phyloP scores from a whole-genome alignment of 2,329 filamentous ascomycete genomes.

The Fusarium chaquense region DNA sequence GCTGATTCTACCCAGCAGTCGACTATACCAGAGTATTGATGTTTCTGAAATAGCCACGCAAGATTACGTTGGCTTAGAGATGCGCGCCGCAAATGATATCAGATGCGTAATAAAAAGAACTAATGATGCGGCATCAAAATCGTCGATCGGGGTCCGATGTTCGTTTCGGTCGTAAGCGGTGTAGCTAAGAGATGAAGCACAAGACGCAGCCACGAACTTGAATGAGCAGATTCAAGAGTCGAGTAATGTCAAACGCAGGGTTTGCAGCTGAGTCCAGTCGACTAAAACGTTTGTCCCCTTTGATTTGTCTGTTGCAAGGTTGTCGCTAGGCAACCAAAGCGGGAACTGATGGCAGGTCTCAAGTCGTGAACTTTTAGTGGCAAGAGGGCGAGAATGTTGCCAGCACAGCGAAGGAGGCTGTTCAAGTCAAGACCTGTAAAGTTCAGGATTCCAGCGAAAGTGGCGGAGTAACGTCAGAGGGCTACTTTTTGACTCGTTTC shows the following conservation, averaged over 20 bases:
- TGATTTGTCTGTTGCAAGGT: conserved; percentile 1
- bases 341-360: conserved; percentile 12
- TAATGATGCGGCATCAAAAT: conserved; percentile 44
- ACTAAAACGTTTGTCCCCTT: conserved; percentile 19
- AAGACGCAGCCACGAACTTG: conserved; percentile 9
- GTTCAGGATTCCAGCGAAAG: conserved; percentile 17
- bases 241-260: neutral
- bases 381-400: conserved; percentile 30
- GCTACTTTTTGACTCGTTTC: conserved; percentile 32
- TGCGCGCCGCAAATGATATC: conserved; percentile 20
- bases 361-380: conserved; percentile 17
- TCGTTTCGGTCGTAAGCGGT: conserved; percentile 45
- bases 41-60: conserved; percentile 15
- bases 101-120: conserved; percentile 23
- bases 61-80: conserved; percentile 11
- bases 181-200: conserved; percentile 24
- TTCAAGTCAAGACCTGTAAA: conserved; percentile 3
- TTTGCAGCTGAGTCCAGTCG: conserved; percentile 1
- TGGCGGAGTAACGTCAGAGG: conserved; percentile 44
- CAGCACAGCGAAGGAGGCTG: conserved; percentile 45
- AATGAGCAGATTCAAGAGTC: conserved; percentile 15
- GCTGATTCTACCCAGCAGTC: conserved; percentile 44
- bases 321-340: conserved; percentile 31
- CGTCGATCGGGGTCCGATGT: conserved; percentile 34
- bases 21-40: neutral